Conservation (phyloP, 148 eudicot species). For the Polygonum aviculare region DNA sequence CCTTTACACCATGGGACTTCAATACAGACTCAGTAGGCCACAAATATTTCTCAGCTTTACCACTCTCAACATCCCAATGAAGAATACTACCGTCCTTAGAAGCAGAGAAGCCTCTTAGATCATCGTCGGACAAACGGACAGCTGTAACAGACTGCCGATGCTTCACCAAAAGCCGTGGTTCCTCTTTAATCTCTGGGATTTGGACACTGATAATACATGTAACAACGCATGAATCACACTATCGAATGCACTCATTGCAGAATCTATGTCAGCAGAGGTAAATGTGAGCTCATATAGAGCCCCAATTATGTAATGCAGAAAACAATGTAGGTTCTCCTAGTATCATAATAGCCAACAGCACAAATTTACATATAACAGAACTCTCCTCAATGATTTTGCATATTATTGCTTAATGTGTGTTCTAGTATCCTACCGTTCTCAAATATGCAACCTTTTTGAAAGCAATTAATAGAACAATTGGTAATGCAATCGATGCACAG, state of each 20-base stretch:
- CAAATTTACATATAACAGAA: too few species aligned
- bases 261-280: not conserved
- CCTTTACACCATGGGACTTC: conserved; percentile 63
- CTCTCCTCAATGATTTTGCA: not conserved
- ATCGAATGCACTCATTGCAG: not conserved
- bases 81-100: conserved; percentile 79
- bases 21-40: conserved; percentile 77
- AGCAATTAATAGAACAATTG: not conserved
- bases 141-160: conserved; percentile 83
- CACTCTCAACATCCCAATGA: conserved; percentile 86
- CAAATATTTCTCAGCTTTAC: conserved; percentile 59
- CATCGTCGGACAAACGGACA: conserved; percentile 76
- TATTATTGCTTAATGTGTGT: not conserved
- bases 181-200: conserved; percentile 43
- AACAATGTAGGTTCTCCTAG: not conserved
- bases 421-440: not conserved
- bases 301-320: not conserved
- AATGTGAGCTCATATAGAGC: not conserved
- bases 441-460: not conserved
- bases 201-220: conserved; percentile 45
- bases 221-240: not conserved
- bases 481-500: not conserved
- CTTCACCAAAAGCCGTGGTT: conserved; percentile 46
- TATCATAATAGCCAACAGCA: not conserved
- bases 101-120: conserved; percentile 78